phyloP scores from a whole-genome alignment of 2,329 filamentous ascomycete species.

The Didymella sp. region DNA sequence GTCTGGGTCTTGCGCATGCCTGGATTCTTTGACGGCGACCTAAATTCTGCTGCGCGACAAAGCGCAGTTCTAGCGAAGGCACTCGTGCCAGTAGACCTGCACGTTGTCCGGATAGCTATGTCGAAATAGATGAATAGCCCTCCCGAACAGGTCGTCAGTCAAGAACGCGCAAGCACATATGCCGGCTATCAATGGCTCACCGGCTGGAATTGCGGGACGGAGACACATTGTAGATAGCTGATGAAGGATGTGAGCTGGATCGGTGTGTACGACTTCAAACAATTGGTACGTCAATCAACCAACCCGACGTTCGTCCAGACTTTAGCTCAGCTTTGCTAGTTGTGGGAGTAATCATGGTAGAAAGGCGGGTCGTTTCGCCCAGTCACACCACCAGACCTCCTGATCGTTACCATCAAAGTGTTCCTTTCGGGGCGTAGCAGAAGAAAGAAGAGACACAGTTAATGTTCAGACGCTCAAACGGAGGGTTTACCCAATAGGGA shows the following conservation, averaged over 20 bases:
- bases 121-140: constrained; percentile 38
- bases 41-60: constrained; percentile 21
- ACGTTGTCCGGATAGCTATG: constrained; percentile 35
- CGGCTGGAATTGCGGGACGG: constrained; percentile 1
- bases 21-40: constrained; percentile 17
- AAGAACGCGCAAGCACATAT: constrained; percentile 38
- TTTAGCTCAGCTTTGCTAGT: not conserved
- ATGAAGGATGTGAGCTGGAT: not conserved
- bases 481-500: not conserved
- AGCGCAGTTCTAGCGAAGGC: constrained; percentile 24
- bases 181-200: constrained; percentile 28
- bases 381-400: not conserved
- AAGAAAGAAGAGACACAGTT: not conserved
- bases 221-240: not conserved
- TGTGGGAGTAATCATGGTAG: not conserved
- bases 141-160: constrained; percentile 41
- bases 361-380: not conserved
- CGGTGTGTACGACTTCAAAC: not conserved
- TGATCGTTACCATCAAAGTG: not conserved
- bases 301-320: no score
- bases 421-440: not conserved
- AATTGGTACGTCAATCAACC: no score
- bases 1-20: constrained; percentile 7
- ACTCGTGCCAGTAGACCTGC: constrained; percentile 33
- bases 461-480: not conserved